Percentiles rank a stretch among this genome's conserved stretches.
Evolutionary conservation across 139 green algal species (phyloP).

Genomic region (Closterium sp.): DNA sequence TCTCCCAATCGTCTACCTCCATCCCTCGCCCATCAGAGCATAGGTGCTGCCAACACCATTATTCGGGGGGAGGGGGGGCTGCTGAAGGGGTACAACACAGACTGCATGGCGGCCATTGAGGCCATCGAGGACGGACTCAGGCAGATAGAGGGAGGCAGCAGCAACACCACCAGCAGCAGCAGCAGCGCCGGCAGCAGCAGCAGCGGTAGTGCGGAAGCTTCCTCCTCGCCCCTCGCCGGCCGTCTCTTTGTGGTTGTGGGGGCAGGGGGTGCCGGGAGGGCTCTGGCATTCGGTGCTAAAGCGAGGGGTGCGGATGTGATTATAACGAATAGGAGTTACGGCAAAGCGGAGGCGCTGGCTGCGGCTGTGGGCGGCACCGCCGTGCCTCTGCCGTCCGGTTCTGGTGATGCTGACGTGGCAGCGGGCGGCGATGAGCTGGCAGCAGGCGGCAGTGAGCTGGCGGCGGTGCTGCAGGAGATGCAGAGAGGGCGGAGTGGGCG

Average conservation of each 20-base stretch:
- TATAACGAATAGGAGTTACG: slow-evolving; percentile 72
- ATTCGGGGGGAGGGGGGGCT: slow-evolving; percentile 67
- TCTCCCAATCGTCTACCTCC: too few relatives aligned
- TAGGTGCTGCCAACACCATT: slow-evolving; percentile 94
- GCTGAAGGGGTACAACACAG: slow-evolving; percentile 89
- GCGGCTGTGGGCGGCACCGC: slow-evolving; percentile 7
- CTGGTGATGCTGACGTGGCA: not conserved
- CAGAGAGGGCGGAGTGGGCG: not conserved
- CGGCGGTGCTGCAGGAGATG: not conserved
- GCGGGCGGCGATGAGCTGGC: not conserved
- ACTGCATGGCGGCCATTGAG: slow-evolving; percentile 82
- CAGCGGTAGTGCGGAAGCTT: not conserved
- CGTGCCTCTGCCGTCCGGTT: not conserved
- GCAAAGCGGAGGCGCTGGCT: slow-evolving; percentile 43
- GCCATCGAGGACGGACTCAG: not conserved
- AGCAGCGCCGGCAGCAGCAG: too few relatives aligned
- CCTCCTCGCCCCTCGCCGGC: not conserved
- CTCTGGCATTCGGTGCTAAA: slow-evolving; percentile 88
- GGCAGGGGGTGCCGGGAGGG: slow-evolving; percentile 85
- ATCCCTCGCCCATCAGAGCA: slow-evolving; percentile 55
- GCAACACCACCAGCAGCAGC: too few relatives aligned
- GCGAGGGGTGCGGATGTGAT: slow-evolving; percentile 68
- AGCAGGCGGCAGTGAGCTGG: not conserved
- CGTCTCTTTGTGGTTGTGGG: slow-evolving; percentile 84
- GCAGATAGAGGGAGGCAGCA: not conserved